phyloP scores from a whole-genome alignment of 257 asterid species.

The Leptodermis oblonga region DNA sequence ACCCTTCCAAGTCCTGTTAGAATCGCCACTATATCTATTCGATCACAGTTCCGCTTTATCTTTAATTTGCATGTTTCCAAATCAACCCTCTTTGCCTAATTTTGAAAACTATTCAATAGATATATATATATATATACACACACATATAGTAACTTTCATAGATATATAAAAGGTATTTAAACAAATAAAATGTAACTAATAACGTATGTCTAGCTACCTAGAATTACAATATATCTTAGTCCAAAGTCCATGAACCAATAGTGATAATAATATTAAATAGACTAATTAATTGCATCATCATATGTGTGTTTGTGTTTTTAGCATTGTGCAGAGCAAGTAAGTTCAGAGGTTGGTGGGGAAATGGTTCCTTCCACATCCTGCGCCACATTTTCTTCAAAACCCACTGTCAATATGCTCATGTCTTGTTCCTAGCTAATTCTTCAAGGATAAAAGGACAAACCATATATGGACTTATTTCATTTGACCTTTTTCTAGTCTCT shows the following conservation, averaged over 20 bases:
- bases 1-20: no score
- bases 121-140: no score
- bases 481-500: conserved; percentile 23
- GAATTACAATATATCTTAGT: neutral
- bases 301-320: no score
- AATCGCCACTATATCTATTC: no score
- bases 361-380: conserved; percentile 50
- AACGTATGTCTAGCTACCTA: neutral
- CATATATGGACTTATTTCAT: conserved; percentile 11
- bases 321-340: conserved; percentile 15
- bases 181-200: no score
- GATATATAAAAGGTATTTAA: no score
- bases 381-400: conserved; percentile 37
- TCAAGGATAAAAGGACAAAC: conserved; percentile 30
- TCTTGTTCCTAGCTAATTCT: conserved; percentile 43
- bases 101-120: no score
- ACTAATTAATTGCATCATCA: neutral
- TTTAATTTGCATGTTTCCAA: no score
- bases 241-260: neutral
- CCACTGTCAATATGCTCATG: conserved; percentile 48
- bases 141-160: no score
- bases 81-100: neutral
- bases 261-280: no score
- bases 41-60: no score
- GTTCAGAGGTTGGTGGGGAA: conserved; percentile 31